Evolutionary conservation across 140 eudicot genomes (phyloP).

Genomic region (Anethum foeniculum): DNA sequence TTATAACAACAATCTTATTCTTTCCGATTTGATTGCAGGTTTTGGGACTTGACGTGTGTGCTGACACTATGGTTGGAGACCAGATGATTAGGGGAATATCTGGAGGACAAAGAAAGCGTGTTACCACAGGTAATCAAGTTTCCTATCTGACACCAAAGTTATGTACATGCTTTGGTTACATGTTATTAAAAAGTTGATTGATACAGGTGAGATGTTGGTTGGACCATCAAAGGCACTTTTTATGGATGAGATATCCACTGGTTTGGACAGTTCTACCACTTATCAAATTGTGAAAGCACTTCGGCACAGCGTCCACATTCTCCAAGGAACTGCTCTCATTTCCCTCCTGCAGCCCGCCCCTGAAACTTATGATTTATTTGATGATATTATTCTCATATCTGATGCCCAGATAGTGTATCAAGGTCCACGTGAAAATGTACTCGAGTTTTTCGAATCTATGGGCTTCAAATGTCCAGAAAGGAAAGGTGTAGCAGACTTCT

Average conservation of each 20-base stretch:
- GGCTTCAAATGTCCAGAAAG: conserved; percentile 84
- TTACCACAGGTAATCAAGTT: conserved; percentile 38
- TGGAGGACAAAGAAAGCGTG: conserved; percentile 76
- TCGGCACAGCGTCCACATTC: conserved; percentile 52
- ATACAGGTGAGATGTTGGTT: conserved; percentile 67
- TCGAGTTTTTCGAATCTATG: conserved; percentile 61
- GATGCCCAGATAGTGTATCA: conserved; percentile 79
- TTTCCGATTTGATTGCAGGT: conserved; percentile 25
- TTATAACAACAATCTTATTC: neutral
- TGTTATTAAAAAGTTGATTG: neutral
- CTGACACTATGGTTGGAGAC: conserved; percentile 73
- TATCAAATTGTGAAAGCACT: conserved; percentile 63
- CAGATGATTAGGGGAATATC: conserved; percentile 74
- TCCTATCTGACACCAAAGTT: neutral
- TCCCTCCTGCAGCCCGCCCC: conserved; percentile 93
- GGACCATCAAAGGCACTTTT: conserved; percentile 73
- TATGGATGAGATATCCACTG: conserved; percentile 93
- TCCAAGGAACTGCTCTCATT: conserved; percentile 61
- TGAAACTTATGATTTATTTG: conserved; percentile 72
- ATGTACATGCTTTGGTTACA: neutral
- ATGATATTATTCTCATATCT: conserved; percentile 69
- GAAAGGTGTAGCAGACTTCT: conserved; percentile 77
- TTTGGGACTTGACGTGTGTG: conserved; percentile 70
- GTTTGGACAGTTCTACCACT: conserved; percentile 87
- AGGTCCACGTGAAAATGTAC: conserved; percentile 74